Evolutionary conservation across 2,329 filamentous ascomycete genomes (phyloP).

Genomic region (Leptographium flavum): DNA sequence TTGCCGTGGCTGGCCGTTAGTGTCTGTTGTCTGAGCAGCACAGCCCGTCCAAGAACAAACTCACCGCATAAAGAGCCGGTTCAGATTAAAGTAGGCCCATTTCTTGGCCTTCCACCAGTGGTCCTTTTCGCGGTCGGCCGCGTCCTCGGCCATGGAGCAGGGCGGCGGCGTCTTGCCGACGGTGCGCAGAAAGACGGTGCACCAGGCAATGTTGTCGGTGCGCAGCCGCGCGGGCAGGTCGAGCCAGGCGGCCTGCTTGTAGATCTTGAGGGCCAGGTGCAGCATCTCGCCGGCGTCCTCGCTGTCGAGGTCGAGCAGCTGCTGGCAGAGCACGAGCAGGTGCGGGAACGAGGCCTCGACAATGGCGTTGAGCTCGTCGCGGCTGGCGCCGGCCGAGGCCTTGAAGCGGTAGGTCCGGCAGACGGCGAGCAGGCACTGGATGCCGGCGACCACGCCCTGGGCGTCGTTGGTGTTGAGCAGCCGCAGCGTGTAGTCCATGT

Average conservation of each 20-base stretch:
- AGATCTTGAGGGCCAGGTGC: slow-evolving; percentile 85
- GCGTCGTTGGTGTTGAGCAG: slow-evolving; percentile 78
- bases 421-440: slow-evolving; percentile 87
- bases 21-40: no score
- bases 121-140: slow-evolving; percentile 77
- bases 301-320: slow-evolving; percentile 79
- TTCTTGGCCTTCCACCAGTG: slow-evolving; percentile 99
- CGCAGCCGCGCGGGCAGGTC: slow-evolving; percentile 69
- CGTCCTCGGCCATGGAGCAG: slow-evolving; percentile 61
- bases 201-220: slow-evolving; percentile 84
- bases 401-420: slow-evolving; percentile 96
- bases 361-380: slow-evolving; percentile 86
- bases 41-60: no score
- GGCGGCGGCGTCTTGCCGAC: slow-evolving; percentile 75
- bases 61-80: slow-evolving; percentile 83
- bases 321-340: slow-evolving; percentile 72
- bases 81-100: slow-evolving; percentile 96
- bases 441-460: slow-evolving; percentile 74
- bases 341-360: slow-evolving; percentile 83
- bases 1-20: slow-evolving; percentile 95
- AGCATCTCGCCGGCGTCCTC: slow-evolving; percentile 95
- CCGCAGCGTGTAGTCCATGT: slow-evolving; percentile 83
- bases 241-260: slow-evolving; percentile 96
- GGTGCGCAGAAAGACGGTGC: slow-evolving; percentile 82
- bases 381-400: slow-evolving; percentile 56